Conservation (phyloP, 306 rosid species). For the Gastrolobium bilobum region DNA sequence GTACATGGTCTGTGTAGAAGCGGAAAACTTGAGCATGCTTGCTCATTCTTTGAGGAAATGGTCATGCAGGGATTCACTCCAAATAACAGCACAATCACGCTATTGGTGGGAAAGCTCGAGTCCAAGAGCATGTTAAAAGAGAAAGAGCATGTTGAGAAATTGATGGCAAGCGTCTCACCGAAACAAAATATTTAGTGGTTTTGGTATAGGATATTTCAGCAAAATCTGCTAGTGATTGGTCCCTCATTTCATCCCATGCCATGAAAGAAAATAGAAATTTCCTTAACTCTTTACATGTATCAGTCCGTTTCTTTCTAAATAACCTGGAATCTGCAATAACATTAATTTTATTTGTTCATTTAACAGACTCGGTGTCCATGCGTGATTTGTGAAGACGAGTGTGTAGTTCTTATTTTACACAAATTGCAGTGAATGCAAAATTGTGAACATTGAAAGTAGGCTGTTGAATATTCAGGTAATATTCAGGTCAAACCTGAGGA, state of each 20-base stretch:
- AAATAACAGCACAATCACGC: slow-evolving; percentile 49
- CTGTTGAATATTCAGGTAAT: too few species aligned
- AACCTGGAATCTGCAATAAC: background rate
- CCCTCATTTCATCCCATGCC: background rate
- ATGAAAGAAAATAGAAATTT: background rate
- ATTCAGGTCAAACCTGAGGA: too few species aligned
- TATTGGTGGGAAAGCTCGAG: slow-evolving; percentile 62
- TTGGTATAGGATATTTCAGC: background rate
- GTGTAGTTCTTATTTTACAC: too few species aligned
- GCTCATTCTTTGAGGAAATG: slow-evolving; percentile 72
- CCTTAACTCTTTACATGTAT: background rate
- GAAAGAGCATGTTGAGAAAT: slow-evolving; percentile 61
- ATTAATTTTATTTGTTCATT: slow-evolving; percentile 4
- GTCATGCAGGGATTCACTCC: slow-evolving; percentile 61
- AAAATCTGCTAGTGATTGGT: slow-evolving; percentile 2
- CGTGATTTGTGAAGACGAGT: background rate
- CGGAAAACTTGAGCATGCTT: slow-evolving; percentile 67
- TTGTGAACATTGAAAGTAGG: too few species aligned
- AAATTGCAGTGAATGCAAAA: too few species aligned
- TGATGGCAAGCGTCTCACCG: slow-evolving; percentile 52
- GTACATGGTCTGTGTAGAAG: slow-evolving; percentile 61
- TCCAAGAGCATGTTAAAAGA: slow-evolving; percentile 67
- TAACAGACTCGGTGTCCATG: background rate
- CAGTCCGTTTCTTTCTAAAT: background rate
- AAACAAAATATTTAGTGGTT: background rate